Evolutionary conservation across 306 rosid species (phyloP), one percentile per base, ranked within the genome.

Genomic region (Cicer cuneatum): DNA sequence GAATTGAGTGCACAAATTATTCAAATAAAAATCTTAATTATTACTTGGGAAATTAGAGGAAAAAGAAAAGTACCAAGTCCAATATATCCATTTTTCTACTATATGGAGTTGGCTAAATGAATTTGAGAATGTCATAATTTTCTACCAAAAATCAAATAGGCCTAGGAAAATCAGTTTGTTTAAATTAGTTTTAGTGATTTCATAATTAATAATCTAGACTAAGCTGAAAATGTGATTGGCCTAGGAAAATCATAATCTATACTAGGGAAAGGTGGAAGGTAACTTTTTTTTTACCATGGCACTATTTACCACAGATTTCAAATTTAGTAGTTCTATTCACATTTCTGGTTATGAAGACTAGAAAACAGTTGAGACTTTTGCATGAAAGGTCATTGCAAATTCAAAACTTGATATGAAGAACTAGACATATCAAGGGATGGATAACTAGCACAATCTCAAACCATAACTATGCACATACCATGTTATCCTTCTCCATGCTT

Each of bases 401-500:
- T 48, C 54, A 8, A 12, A 72, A n/a, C 11, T 46, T 54, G 73
- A 39, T 66, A 7, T 29, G 69, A 4, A 46, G 57, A 69, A 82
- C 73, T 45, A 15, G 71, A 80, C 71, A 65, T 48, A 73, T 74
- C 71, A 62, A 59, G 57, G 70, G 49, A 68, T 63, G 16, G 67
- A 71, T 41, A 73, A 35, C 35, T 39, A 74, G 60, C 5, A 2
- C 42, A 67, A 64, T 69, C 70, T 24, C 18, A 51, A 10, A 58
- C 65, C 6, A 47, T 75, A 41, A 66, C 21, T 66, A 35, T 57
- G 24, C 66, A 80, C 66, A 60, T 49, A 29, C 33, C 33, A 29
- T 29, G 33, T 0, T 5, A 29, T 29, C 33, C 33, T 29, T 29
- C 33, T 49, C 56, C 56, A 49, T 49, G 9, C 6, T 49, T 16